These are phyloP conservation scores for Actinomortierella ambigua DNA, from an alignment of 371 early-diverging fungal species.

Conservation along the genomic window DNA sequence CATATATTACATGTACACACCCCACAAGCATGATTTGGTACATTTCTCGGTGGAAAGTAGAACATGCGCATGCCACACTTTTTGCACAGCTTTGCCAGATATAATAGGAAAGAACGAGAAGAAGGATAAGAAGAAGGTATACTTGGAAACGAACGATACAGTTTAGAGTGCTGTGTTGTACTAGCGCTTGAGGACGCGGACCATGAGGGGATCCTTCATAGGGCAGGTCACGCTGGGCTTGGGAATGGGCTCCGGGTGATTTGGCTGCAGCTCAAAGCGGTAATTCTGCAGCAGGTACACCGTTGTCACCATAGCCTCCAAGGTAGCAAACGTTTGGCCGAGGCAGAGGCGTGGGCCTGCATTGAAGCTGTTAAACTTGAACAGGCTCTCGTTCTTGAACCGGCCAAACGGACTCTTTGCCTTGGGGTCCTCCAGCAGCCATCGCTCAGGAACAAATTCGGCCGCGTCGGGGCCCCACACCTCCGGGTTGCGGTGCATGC, in stretches of 20 bases:
- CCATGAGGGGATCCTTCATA: conserved; percentile 19
- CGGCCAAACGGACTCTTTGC: conserved; percentile 31
- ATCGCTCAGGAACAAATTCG: no score
- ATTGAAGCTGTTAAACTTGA: conserved; percentile 54
- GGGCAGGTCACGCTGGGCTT: conserved; percentile 25
- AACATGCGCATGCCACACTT: no score
- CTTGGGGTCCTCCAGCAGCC: no score
- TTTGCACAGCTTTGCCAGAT: no score
- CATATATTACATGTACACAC: no score
- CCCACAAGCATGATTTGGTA: no score
- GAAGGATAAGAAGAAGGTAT: no score
- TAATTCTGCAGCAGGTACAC: conserved; percentile 50
- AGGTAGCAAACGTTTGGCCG: conserved; percentile 55
- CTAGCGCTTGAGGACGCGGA: not conserved
- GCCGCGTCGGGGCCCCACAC: conserved; percentile 62
- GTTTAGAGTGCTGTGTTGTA: no score
- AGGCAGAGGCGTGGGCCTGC: conserved; percentile 58
- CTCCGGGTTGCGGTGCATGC: conserved; percentile 58
- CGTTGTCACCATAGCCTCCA: conserved; percentile 58
- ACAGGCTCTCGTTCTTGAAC: conserved; percentile 26
- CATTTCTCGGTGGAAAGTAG: no score
- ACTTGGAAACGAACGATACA: no score
- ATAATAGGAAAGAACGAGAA: no score
- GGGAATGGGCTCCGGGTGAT: conserved; percentile 19
- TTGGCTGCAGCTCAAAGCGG: conserved; percentile 47